These are phyloP conservation scores for Chamaenerion angustifolium DNA, from an alignment of 345 rosid genomes.

Conservation along the genomic window DNA sequence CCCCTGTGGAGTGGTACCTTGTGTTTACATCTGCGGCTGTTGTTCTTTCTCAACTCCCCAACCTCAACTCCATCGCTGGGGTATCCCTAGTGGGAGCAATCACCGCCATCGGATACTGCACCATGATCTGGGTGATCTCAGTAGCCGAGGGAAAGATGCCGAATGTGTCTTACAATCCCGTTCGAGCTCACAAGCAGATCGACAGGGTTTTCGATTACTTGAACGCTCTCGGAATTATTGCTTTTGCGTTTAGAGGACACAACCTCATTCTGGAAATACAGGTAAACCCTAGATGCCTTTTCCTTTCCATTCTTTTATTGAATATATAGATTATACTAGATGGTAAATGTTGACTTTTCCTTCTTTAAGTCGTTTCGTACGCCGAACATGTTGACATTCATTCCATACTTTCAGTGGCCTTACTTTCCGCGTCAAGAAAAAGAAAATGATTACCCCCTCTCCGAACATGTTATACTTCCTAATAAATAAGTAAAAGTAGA, in stretches of 20 bases:
- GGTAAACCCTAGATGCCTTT: too few relatives aligned
- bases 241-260: conserved; percentile 61
- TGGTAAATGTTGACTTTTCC: too few relatives aligned
- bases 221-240: conserved; percentile 51
- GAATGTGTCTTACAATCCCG: conserved; percentile 28
- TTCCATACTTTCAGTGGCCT: background rate
- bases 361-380: too few relatives aligned
- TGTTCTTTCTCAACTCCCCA: conserved; percentile 47
- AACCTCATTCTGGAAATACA: conserved; percentile 65
- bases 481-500: too few relatives aligned
- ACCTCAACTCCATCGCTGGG: conserved; percentile 53
- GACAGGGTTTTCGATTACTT: conserved; percentile 23
- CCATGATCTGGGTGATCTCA: conserved; percentile 44
- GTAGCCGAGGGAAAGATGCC: conserved; percentile 22
- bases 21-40: conserved; percentile 35
- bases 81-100: conserved; percentile 40
- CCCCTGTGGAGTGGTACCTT: conserved; percentile 39
- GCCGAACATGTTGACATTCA: background rate
- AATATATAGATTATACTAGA: too few relatives aligned
- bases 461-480: too few relatives aligned
- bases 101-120: conserved; percentile 40
- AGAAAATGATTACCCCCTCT: background rate
- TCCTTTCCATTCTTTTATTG: too few relatives aligned
- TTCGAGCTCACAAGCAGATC: background rate
- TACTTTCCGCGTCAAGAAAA: background rate